Percentiles rank a stretch among this genome's conserved stretches.
These are phyloP conservation scores for Erodium moschatum DNA, from an alignment of 441 rosid species.

Conservation along the genomic window DNA sequence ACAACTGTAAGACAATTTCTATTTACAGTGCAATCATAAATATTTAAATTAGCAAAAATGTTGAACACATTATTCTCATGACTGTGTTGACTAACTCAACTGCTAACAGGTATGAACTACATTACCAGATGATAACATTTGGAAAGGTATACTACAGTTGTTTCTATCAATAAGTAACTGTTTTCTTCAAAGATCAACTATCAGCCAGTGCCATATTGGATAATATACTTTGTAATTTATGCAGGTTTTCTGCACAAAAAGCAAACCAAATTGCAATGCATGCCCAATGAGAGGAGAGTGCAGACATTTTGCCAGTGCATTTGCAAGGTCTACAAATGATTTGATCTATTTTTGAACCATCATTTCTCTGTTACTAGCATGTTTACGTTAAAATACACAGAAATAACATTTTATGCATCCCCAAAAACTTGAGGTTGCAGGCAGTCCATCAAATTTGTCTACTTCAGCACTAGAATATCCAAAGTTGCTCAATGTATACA, in stretches of 20 bases:
- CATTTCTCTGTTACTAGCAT: neutral
- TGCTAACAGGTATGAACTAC: conserved; percentile 73
- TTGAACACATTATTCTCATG: conserved; percentile 9
- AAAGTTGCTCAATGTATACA: neutral
- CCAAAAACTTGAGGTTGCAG: conserved; percentile 5
- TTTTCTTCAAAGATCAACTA: neutral
- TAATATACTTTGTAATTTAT: conserved; percentile 24
- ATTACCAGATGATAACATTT: conserved; percentile 94
- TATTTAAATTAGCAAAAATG: conserved; percentile 15
- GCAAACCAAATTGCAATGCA: conserved; percentile 91
- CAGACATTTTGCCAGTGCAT: conserved; percentile 99
- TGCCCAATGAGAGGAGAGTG: conserved; percentile 99
- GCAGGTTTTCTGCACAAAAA: conserved; percentile 98
- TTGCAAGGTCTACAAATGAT: conserved; percentile 59
- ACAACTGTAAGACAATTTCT: conserved; percentile 50
- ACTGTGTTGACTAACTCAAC: conserved; percentile 16
- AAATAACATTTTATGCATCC: conserved; percentile 3
- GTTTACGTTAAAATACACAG: conserved; percentile 7
- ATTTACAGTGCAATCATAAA: conserved; percentile 6
- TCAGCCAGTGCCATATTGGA: conserved; percentile 16
- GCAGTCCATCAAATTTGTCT: conserved; percentile 3
- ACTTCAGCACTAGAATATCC: neutral
- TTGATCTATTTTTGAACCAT: conserved; percentile 15
- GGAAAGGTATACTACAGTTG: conserved; percentile 62
- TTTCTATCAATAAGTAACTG: conserved; percentile 9